These are phyloP conservation scores for Suillus plorans DNA, from an alignment of 768 basidiomycete genomes.

Conservation along the genomic window DNA sequence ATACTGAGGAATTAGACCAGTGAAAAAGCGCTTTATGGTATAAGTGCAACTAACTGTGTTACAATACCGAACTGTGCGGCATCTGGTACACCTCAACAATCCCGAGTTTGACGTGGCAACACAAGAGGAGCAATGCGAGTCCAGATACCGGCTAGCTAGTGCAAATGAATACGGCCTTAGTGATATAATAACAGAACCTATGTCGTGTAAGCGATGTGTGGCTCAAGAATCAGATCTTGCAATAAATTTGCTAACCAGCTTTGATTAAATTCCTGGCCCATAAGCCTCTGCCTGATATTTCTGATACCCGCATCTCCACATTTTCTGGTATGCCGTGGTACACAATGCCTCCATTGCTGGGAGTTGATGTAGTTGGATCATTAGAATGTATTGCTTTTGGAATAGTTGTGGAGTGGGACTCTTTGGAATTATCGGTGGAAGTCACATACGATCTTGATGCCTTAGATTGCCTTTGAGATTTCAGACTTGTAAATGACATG, in stretches of 20 bases:
- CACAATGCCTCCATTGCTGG: constrained; percentile 12
- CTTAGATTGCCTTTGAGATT: constrained; percentile 30
- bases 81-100: constrained; percentile 73
- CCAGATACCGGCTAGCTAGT: constrained; percentile 63
- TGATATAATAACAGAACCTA: constrained; percentile 63
- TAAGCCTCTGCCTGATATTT: constrained; percentile 44
- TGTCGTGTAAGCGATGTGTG: background rate
- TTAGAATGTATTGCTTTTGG: constrained; percentile 15
- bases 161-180: constrained; percentile 60
- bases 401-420: constrained; percentile 23
- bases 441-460: constrained; percentile 36
- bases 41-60: constrained; percentile 49
- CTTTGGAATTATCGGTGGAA: constrained; percentile 23
- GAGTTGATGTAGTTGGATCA: constrained; percentile 1
- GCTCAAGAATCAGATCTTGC: background rate
- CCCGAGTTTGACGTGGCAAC: constrained; percentile 36
- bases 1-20: background rate
- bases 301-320: constrained; percentile 39
- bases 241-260: constrained; percentile 34
- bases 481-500: constrained; percentile 39
- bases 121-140: constrained; percentile 71
- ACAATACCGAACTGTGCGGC: constrained; percentile 75
- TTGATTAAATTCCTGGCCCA: constrained; percentile 37
- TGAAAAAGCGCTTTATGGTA: constrained; percentile 5
- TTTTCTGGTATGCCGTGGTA: constrained; percentile 37